Evolutionary conservation across 768 basidiomycete species (phyloP).

Genomic region (Trametes meyenii): DNA sequence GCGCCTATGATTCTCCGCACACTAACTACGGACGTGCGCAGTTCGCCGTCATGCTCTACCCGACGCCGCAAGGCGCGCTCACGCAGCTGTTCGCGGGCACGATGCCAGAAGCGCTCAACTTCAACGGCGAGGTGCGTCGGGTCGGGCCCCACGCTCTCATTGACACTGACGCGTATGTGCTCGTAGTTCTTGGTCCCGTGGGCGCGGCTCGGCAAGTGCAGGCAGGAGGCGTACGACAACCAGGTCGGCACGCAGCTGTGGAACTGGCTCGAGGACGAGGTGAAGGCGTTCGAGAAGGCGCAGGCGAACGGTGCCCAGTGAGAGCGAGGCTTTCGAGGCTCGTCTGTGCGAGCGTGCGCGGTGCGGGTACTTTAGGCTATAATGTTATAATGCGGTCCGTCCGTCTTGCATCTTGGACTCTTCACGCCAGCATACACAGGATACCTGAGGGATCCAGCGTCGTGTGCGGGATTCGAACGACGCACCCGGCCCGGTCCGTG

Average conservation of each 20-base stretch:
- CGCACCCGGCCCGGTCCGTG: no score
- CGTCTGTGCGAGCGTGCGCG: no score
- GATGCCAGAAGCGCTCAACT: constrained; percentile 39
- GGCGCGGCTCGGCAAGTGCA: constrained; percentile 28
- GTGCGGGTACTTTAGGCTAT: no score
- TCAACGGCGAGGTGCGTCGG: constrained; percentile 45
- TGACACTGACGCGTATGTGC: background rate
- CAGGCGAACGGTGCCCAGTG: background rate
- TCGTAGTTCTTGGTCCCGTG: constrained; percentile 29
- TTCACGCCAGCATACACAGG: no score
- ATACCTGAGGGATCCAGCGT: no score
- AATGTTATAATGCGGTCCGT: no score
- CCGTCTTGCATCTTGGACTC: no score
- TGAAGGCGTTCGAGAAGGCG: constrained; percentile 34
- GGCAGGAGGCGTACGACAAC: constrained; percentile 27
- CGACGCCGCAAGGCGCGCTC: constrained; percentile 34
- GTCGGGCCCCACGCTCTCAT: no score
- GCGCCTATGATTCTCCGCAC: background rate
- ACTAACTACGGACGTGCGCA: background rate
- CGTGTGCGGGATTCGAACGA: no score
- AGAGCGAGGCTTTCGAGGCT: no score
- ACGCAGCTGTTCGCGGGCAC: constrained; percentile 40
- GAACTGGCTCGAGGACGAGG: constrained; percentile 30
- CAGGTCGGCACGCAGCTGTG: constrained; percentile 26
- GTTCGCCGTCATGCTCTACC: constrained; percentile 29